These are phyloP conservation scores for Leccinum imitatum DNA, from an alignment of 768 basidiomycete species.

Conservation along the genomic window DNA sequence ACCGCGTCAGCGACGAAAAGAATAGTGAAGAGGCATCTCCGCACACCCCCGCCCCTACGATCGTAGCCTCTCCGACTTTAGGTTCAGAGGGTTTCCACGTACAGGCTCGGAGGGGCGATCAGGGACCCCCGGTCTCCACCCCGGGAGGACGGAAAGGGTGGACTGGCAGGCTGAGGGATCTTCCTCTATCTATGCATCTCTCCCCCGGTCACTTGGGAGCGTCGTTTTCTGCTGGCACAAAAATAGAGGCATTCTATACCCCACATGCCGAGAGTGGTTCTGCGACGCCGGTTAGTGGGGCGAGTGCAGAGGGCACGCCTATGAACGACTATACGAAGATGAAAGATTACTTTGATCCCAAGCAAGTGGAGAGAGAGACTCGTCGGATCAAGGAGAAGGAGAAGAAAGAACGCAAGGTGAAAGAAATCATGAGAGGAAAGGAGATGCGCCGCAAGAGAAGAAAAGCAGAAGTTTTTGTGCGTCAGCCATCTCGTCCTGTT, in stretches of 20 bases:
- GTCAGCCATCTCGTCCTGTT: conserved; percentile 23
- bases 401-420: conserved; percentile 40
- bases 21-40: conserved; percentile 14
- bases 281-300: conserved; percentile 11
- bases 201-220: conserved; percentile 15
- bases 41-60: conserved; percentile 16
- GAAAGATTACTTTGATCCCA: conserved; percentile 32
- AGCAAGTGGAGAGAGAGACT: conserved; percentile 30
- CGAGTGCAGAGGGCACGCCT: conserved; percentile 21
- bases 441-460: conserved; percentile 53
- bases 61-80: conserved; percentile 16
- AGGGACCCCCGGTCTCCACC: neutral
- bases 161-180: conserved; percentile 40
- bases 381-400: conserved; percentile 21
- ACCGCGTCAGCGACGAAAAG: neutral
- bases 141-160: conserved; percentile 30
- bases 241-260: conserved; percentile 6
- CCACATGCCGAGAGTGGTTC: conserved; percentile 8
- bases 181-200: conserved; percentile 32
- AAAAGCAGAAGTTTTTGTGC: conserved; percentile 72
- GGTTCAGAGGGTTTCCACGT: conserved; percentile 8
- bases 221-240: conserved; percentile 12
- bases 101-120: neutral
- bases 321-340: conserved; percentile 21
- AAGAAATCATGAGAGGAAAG: conserved; percentile 31